Evolutionary conservation across 2,329 filamentous ascomycete species (phyloP).

Genomic region (Fusarium oxysporum): DNA sequence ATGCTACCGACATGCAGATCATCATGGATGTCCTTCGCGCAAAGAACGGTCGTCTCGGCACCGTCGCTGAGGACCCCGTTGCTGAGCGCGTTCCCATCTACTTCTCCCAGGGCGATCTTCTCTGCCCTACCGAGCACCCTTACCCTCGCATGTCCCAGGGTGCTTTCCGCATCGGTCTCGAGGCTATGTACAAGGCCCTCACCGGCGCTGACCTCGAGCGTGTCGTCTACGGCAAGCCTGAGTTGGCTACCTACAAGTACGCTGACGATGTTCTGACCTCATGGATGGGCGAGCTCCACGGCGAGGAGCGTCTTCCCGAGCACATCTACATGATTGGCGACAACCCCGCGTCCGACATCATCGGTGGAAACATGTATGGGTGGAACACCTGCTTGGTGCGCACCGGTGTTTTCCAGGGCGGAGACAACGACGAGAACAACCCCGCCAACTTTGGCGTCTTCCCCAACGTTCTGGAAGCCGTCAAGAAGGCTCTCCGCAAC

Average conservation of each 20-base stretch:
- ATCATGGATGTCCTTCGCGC: constrained; percentile 84
- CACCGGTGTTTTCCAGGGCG: constrained; percentile 83
- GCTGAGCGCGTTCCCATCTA: constrained; percentile 74
- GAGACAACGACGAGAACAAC: constrained; percentile 80
- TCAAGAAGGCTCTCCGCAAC: constrained; percentile 71
- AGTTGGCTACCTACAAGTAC: constrained; percentile 78
- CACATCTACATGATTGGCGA: constrained; percentile 92
- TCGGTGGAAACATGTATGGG: constrained; percentile 81
- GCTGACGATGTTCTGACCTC: constrained; percentile 68
- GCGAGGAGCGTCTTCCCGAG: constrained; percentile 72
- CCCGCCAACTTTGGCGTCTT: constrained; percentile 83
- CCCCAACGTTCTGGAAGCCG: constrained; percentile 76
- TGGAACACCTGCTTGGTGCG: constrained; percentile 85
- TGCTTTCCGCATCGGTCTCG: constrained; percentile 81
- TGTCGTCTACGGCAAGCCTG: constrained; percentile 73
- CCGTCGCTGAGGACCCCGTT: constrained; percentile 56
- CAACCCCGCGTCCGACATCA: constrained; percentile 65
- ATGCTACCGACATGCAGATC: constrained; percentile 86
- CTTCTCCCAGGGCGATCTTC: constrained; percentile 87
- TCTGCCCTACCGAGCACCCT: constrained; percentile 85
- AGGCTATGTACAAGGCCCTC: constrained; percentile 79
- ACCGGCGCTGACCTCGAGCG: constrained; percentile 59
- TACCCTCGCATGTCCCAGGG: constrained; percentile 88
- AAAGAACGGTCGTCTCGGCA: constrained; percentile 79
- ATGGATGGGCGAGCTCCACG: constrained; percentile 83